Evolutionary conservation across 495 filamentous ascomycete genomes (phyloP).

Genomic region (Penicillium coffeae): DNA sequence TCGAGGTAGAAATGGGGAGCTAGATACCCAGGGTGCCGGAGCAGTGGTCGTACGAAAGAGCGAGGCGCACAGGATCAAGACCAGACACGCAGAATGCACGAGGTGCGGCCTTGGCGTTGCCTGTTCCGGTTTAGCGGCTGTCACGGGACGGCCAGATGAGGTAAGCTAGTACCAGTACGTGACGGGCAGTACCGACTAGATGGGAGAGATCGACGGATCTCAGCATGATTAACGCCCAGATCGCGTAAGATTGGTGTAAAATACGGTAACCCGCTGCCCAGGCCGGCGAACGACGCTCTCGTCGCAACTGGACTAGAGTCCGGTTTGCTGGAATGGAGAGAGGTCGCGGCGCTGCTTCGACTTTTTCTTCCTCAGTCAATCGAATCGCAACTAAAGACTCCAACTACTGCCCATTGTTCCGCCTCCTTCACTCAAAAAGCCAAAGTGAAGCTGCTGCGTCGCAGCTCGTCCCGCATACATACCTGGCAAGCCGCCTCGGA

Average conservation of each 20-base stretch:
- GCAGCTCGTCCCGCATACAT: constrained; percentile 20
- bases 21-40: constrained; percentile 27
- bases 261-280: neutral
- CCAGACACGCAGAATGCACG: constrained; percentile 19
- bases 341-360: neutral
- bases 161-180: constrained; percentile 14
- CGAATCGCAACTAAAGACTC: neutral
- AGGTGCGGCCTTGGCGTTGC: constrained; percentile 25
- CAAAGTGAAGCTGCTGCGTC: neutral
- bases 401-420: neutral
- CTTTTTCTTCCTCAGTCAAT: neutral
- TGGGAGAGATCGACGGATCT: neutral
- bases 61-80: constrained; percentile 15
- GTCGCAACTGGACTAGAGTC: constrained; percentile 20
- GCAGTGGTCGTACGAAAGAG: constrained; percentile 12
- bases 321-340: neutral
- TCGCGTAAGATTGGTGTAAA: neutral
- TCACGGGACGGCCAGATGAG: constrained; percentile 3
- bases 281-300: constrained; percentile 20
- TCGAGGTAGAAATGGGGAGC: constrained; percentile 14
- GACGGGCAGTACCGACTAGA: constrained; percentile 1
- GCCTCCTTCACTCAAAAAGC: neutral
- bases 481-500: constrained; percentile 18
- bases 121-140: constrained; percentile 30
- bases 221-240: neutral